Conservation (phyloP, 306 rosid species). For the Dicorynia guianensis region DNA sequence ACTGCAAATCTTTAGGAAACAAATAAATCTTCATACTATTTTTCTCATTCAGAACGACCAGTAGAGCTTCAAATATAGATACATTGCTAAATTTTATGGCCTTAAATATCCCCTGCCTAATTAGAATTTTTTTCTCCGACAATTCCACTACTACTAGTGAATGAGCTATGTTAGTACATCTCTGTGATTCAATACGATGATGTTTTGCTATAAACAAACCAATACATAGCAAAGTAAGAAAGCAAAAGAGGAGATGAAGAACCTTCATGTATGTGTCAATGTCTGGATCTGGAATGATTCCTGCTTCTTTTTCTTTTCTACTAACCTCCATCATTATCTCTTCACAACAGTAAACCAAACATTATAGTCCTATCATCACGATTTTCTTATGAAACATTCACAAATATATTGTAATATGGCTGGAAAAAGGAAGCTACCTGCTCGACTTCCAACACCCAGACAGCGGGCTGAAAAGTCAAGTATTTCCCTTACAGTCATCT, state of each 20-base stretch:
- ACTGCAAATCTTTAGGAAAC: no score
- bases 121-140: no score
- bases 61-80: no score
- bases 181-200: no score
- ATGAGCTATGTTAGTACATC: no score
- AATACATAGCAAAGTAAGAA: no score
- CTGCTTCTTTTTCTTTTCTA: slow-evolving; percentile 69
- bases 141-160: no score
- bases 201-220: no score
- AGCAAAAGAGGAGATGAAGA: slow-evolving; percentile 2
- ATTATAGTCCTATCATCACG: background rate
- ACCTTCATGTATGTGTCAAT: slow-evolving; percentile 89
- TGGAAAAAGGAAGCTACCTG: slow-evolving; percentile 38
- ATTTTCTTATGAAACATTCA: background rate
- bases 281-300: slow-evolving; percentile 76
- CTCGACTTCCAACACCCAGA: slow-evolving; percentile 77
- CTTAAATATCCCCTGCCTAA: no score
- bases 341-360: slow-evolving; percentile 32
- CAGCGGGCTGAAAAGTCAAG: slow-evolving; percentile 77
- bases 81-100: no score
- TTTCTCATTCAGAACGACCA: no score
- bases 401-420: background rate
- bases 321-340: slow-evolving; percentile 70
- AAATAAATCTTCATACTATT: no score
- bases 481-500: slow-evolving; percentile 86